These are phyloP conservation scores for Boletus huronensis DNA, from an alignment of 768 basidiomycete genomes.

Conservation along the genomic window DNA sequence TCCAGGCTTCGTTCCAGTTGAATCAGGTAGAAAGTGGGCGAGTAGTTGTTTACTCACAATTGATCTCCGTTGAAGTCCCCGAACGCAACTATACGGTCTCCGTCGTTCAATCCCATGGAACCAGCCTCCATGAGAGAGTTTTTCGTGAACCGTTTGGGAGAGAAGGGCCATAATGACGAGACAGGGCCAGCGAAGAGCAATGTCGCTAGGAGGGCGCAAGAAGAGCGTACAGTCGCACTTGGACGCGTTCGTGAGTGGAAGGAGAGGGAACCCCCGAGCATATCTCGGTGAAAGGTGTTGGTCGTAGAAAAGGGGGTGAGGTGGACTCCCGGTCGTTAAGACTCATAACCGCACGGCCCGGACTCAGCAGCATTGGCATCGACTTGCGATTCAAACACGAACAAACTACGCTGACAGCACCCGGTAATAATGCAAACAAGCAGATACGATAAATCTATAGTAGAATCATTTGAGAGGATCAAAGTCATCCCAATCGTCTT, in stretches of 20 bases:
- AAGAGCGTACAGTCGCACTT: not conserved
- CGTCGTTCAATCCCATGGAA: conserved; percentile 68
- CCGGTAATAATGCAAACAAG: not conserved
- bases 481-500: conserved; percentile 78
- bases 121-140: conserved; percentile 82
- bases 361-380: not conserved
- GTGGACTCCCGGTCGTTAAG: not conserved
- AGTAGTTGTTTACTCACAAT: conserved; percentile 53
- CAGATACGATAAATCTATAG: conserved; percentile 4
- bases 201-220: conserved; percentile 10
- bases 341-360: conserved; percentile 12
- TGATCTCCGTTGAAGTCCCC: conserved; percentile 98
- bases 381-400: conserved; percentile 21
- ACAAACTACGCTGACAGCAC: conserved; percentile 15
- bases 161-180: conserved; percentile 73
- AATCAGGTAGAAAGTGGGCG: not conserved
- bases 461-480: conserved; percentile 51
- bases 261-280: conserved; percentile 6
- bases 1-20: conserved; percentile 56
- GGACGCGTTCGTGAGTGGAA: not conserved
- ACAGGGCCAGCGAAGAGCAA: conserved; percentile 21
- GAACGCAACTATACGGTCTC: conserved; percentile 77
- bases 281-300: conserved; percentile 1
- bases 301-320: too few species aligned
- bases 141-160: conserved; percentile 77